Evolutionary conservation across 768 basidiomycete species (phyloP).

Genomic region (Collybia nuda): DNA sequence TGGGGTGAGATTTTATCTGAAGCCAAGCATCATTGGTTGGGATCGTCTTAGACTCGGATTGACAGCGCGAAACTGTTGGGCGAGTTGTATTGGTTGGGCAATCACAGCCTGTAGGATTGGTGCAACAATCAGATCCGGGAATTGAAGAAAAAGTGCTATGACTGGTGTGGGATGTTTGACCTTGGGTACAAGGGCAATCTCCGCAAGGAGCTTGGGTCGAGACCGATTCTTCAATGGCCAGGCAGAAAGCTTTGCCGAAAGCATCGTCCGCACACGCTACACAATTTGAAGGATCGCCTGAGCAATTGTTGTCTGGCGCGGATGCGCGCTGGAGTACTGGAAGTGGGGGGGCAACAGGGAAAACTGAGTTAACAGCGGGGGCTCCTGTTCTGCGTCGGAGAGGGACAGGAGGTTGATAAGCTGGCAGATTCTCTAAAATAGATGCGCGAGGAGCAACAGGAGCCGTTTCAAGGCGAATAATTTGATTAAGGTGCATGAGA

Average conservation of each 20-base stretch:
- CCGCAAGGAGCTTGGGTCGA: conserved; percentile 51
- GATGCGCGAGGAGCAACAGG: conserved; percentile 38
- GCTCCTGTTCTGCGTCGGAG: conserved; percentile 57
- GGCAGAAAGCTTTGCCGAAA: conserved; percentile 88
- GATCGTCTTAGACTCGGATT: conserved; percentile 49
- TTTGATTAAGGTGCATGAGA: conserved; percentile 20
- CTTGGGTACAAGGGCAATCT: conserved; percentile 47
- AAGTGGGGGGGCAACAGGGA: conserved; percentile 41
- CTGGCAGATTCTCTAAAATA: conserved; percentile 74
- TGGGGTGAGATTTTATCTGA: conserved; percentile 85
- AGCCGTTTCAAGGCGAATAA: conserved; percentile 21
- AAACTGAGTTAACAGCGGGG: conserved; percentile 46
- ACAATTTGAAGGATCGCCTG: conserved; percentile 87
- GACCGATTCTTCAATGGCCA: conserved; percentile 65
- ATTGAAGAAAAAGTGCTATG: not conserved
- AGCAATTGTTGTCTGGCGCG: conserved; percentile 50
- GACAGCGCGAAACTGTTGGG: conserved; percentile 13
- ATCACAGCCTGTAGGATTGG: conserved; percentile 18
- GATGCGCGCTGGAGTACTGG: conserved; percentile 19
- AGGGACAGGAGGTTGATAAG: conserved; percentile 81
- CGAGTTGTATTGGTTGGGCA: conserved; percentile 9
- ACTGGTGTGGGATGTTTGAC: not conserved
- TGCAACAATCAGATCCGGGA: conserved; percentile 16
- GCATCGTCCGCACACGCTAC: conserved; percentile 81
- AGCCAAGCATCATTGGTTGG: conserved; percentile 84